These are phyloP conservation scores for Suillus occidentalis DNA, from an alignment of 768 basidiomycete species.

Conservation along the genomic window DNA sequence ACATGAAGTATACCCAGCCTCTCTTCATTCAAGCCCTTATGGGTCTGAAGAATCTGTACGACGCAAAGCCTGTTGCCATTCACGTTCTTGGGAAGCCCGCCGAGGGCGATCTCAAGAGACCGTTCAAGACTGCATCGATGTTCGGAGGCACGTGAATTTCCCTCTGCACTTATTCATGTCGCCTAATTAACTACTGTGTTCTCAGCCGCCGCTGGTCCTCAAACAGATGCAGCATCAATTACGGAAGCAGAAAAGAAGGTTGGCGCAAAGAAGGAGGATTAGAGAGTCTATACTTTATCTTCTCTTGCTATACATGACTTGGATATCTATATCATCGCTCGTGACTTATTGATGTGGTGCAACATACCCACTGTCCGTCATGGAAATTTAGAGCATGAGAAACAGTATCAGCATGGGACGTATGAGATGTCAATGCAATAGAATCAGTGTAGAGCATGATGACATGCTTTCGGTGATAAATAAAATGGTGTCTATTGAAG, in stretches of 20 bases:
- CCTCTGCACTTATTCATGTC: not conserved
- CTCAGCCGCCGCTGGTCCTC: conserved; percentile 60
- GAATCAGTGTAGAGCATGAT: not conserved
- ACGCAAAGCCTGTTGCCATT: conserved; percentile 81
- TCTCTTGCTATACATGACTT: not conserved
- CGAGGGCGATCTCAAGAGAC: conserved; percentile 85
- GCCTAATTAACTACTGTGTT: conserved; percentile 11
- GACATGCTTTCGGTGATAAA: not conserved
- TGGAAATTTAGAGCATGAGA: not conserved
- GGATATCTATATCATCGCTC: not conserved
- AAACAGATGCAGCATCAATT: conserved; percentile 84
- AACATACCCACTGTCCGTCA: not conserved
- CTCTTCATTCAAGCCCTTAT: conserved; percentile 94
- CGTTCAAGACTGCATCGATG: conserved; percentile 78
- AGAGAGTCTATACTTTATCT: conserved; percentile 19
- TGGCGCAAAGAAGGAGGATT: conserved; percentile 80
- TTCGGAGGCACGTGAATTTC: conserved; percentile 57
- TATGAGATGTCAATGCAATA: conserved; percentile 2
- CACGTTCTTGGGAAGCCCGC: conserved; percentile 79
- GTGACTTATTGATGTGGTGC: not conserved
- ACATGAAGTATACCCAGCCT: conserved; percentile 95
- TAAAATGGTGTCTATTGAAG: conserved; percentile 43
- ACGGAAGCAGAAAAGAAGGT: conserved; percentile 87
- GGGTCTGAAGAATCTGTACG: conserved; percentile 90
- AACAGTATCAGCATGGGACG: not conserved